Base-by-base conservation (phyloP, 805 yeast species). In the Ogataea polymorpha region DNA sequence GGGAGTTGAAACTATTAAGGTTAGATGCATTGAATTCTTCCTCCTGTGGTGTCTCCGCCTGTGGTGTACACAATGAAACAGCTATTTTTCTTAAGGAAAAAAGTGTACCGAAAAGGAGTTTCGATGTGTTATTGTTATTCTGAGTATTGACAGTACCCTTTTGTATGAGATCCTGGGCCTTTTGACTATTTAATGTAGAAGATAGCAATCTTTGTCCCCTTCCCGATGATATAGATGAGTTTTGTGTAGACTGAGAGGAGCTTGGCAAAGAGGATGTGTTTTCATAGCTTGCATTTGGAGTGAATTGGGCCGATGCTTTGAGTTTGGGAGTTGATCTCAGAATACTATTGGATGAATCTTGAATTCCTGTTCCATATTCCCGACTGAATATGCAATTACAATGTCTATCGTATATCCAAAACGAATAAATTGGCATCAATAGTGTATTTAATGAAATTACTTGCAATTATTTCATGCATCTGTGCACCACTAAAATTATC, bases 381-480 rank as follows among this genome's bases (percentile, higher is more conserved):
- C 95, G 70, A 48, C 77, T 77, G 63, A 78, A 91, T 14, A 91
- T 79, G 62, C 98, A 90, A 48, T 84, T 81, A 53, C 97, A 86
- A 65, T 91, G 97, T 59, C 93, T 75, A 61, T 91, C 97, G 59
- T 84, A 91, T 41, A 91, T 77, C 86, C 89, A 86, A 58, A 90
- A 84, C 9, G 96, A 86, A 66, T 82, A 82, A 33, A 89, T 79
- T 28, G 85, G 76, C 86, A 79, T 79, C 15, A 5, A 16, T 8
- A 24, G 7, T 11, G 12, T 13, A 16, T 15, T 29, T 13, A 7
- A 29, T 16, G 4, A 29, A 27, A 13, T 10, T 16, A 29, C 16
- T 16, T 14, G 20, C n/a, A 16, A 29, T 15, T 15, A 31, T n/a
- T 32, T 32, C 20, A n/a, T n/a, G 24, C 24, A 18, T 8, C 35